A percentile compares a stretch with the other conserved stretches of the same genome.
These are phyloP conservation scores for Forsythia suspensa DNA, from an alignment of 257 asterid genomes.

Conservation along the genomic window DNA sequence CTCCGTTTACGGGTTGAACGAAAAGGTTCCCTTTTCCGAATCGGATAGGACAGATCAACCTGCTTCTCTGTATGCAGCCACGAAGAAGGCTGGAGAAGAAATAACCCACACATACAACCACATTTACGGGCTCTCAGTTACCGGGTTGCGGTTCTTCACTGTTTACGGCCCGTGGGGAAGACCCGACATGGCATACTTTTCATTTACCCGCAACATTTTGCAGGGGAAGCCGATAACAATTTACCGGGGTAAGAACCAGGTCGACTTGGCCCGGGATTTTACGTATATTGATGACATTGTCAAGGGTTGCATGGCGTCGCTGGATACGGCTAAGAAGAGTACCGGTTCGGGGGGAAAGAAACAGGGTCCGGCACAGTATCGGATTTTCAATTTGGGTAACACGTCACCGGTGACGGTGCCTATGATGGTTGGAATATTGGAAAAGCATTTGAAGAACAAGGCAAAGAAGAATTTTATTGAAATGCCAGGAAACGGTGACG, in stretches of 20 bases:
- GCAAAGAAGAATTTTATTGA: slow-evolving; percentile 62
- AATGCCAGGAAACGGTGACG: slow-evolving; percentile 93
- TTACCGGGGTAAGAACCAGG: slow-evolving; percentile 74
- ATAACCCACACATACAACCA: slow-evolving; percentile 72
- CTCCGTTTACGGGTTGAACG: slow-evolving; percentile 77
- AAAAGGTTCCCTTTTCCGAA: slow-evolving; percentile 68
- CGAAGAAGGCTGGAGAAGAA: slow-evolving; percentile 77
- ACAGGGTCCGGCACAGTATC: slow-evolving; percentile 61
- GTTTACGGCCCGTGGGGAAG: slow-evolving; percentile 88
- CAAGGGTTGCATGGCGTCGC: slow-evolving; percentile 67
- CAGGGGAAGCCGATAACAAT: slow-evolving; percentile 67
- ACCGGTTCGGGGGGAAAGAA: slow-evolving; percentile 90
- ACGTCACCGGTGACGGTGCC: slow-evolving; percentile 82
- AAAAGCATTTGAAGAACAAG: slow-evolving; percentile 63
- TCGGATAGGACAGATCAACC: slow-evolving; percentile 76
- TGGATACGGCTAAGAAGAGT: slow-evolving; percentile 73
- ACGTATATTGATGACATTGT: slow-evolving; percentile 81
- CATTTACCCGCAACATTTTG: slow-evolving; percentile 58
- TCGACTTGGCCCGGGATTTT: slow-evolving; percentile 74
- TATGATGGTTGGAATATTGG: slow-evolving; percentile 72
- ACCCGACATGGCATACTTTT: slow-evolving; percentile 88
- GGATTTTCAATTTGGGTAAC: slow-evolving; percentile 78
- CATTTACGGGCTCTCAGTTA: slow-evolving; percentile 70
- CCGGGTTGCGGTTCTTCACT: slow-evolving; percentile 77
- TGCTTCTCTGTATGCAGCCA: slow-evolving; percentile 79